Conservation (phyloP, 108 stramenopile genomes). For the Nitzschia inconspicua region DNA sequence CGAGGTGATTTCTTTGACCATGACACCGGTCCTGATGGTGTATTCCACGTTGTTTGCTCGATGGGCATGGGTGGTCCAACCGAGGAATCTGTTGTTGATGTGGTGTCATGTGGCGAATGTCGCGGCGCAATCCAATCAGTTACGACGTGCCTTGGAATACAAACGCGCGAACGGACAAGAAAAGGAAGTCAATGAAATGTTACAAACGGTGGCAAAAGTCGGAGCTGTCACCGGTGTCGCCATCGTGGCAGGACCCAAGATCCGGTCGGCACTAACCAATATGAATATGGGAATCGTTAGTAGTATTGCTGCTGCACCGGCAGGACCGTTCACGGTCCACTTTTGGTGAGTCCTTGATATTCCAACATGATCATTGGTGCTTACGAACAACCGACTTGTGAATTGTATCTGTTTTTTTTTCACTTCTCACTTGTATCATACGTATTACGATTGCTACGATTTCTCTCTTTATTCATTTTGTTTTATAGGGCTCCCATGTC, state of each 20-base stretch:
- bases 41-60: slow-evolving; percentile 81
- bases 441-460: too few relatives aligned
- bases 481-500: slow-evolving; percentile 83
- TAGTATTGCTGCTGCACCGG: slow-evolving; percentile 67
- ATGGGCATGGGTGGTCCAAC: slow-evolving; percentile 80
- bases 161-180: slow-evolving; percentile 63
- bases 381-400: background rate
- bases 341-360: slow-evolving; percentile 27
- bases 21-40: slow-evolving; percentile 85
- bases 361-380: background rate
- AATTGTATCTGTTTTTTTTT: background rate
- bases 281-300: slow-evolving; percentile 63
- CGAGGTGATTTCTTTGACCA: slow-evolving; percentile 80
- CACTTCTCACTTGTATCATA: background rate
- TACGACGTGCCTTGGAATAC: slow-evolving; percentile 72
- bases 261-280: slow-evolving; percentile 41
- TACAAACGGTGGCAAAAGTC: slow-evolving; percentile 58
- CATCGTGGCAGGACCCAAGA: slow-evolving; percentile 53
- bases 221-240: slow-evolving; percentile 56
- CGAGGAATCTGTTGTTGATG: slow-evolving; percentile 67
- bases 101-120: slow-evolving; percentile 81
- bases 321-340: slow-evolving; percentile 63
- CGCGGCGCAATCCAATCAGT: slow-evolving; percentile 75
- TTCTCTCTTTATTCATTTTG: slow-evolving; percentile 3
- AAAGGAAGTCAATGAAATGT: slow-evolving; percentile 60